Percentiles rank a stretch among this genome's conserved stretches.
Evolutionary conservation across 1,139 yeast genomes (phyloP).

Genomic region (Hansenula sp.): DNA sequence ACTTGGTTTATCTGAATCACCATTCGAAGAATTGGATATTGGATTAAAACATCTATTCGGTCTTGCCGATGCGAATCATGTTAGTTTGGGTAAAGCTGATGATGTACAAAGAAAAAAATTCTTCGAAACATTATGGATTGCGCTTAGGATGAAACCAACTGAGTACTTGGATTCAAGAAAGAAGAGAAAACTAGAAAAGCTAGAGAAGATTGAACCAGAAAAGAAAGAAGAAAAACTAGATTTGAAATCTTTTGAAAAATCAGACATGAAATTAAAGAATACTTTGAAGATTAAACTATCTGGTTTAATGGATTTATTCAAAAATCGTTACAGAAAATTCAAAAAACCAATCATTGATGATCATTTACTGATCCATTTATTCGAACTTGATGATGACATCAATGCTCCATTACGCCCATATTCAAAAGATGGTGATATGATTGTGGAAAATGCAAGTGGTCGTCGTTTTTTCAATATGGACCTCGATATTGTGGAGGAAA

Average conservation of each 20-base stretch:
- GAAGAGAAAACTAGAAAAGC: slow-evolving; percentile 26
- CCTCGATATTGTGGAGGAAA: slow-evolving; percentile 86
- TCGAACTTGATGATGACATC: slow-evolving; percentile 48
- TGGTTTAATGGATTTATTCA: slow-evolving; percentile 85
- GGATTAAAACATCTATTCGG: slow-evolving; percentile 49
- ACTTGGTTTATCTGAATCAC: slow-evolving; percentile 66
- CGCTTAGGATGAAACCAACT: slow-evolving; percentile 65
- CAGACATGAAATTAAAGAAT: slow-evolving; percentile 81
- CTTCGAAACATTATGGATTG: slow-evolving; percentile 51
- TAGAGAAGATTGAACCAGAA: slow-evolving; percentile 12
- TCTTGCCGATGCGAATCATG: slow-evolving; percentile 40
- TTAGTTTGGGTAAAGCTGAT: slow-evolving; percentile 43
- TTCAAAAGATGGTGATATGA: slow-evolving; percentile 69
- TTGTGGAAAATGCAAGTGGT: slow-evolving; percentile 73
- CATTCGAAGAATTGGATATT: slow-evolving; percentile 28
- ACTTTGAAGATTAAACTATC: slow-evolving; percentile 80
- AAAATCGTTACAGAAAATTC: slow-evolving; percentile 82
- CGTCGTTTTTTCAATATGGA: slow-evolving; percentile 81
- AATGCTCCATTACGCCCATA: slow-evolving; percentile 39
- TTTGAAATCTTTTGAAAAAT: slow-evolving; percentile 53
- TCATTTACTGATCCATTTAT: slow-evolving; percentile 63
- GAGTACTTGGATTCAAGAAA: slow-evolving; percentile 38
- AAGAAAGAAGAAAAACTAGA: slow-evolving; percentile 21
- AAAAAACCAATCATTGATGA: slow-evolving; percentile 90
- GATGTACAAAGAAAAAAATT: slow-evolving; percentile 44